phyloP scores from a whole-genome alignment of 2,329 filamentous ascomycete genomes.

The Alternaria alternata region DNA sequence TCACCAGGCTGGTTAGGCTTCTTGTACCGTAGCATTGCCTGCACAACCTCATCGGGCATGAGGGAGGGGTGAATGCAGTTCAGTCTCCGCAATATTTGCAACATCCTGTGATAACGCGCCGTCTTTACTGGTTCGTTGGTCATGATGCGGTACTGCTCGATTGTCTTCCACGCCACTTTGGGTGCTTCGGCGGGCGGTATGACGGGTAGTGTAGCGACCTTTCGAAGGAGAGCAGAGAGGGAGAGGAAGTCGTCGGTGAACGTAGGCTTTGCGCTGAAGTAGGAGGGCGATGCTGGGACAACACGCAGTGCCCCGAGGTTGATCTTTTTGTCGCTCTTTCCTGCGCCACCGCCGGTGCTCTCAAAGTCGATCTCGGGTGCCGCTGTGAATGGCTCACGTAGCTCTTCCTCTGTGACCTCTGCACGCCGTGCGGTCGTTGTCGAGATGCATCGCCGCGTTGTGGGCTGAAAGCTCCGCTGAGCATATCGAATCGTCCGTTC shows the following conservation, averaged over 20 bases:
- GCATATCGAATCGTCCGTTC: constrained; percentile 28
- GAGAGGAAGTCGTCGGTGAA: constrained; percentile 86
- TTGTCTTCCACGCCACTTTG: constrained; percentile 80
- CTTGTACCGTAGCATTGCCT: constrained; percentile 74
- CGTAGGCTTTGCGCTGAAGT: constrained; percentile 85
- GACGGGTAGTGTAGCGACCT: constrained; percentile 76
- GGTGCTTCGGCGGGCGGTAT: constrained; percentile 72
- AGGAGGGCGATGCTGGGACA: constrained; percentile 86
- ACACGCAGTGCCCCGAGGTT: constrained; percentile 65
- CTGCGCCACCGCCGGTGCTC: constrained; percentile 12
- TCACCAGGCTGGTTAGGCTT: constrained; percentile 76
- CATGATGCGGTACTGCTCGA: constrained; percentile 73
- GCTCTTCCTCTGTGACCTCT: constrained; percentile 31
- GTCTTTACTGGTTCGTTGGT: constrained; percentile 60
- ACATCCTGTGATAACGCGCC: constrained; percentile 78
- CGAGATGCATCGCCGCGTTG: constrained; percentile 44
- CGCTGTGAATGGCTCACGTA: constrained; percentile 48
- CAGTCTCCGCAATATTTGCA: constrained; percentile 78
- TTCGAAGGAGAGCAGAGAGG: constrained; percentile 74
- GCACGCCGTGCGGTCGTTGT: constrained; percentile 38
- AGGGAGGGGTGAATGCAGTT: constrained; percentile 85
- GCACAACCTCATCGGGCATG: constrained; percentile 72
- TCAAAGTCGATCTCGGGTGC: constrained; percentile 57
- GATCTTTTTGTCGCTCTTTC: constrained; percentile 19
- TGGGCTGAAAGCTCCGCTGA: constrained; percentile 27